phyloP scores from a whole-genome alignment of 192 early-diverging fungal genomes.

The Geranomyces variabilis region DNA sequence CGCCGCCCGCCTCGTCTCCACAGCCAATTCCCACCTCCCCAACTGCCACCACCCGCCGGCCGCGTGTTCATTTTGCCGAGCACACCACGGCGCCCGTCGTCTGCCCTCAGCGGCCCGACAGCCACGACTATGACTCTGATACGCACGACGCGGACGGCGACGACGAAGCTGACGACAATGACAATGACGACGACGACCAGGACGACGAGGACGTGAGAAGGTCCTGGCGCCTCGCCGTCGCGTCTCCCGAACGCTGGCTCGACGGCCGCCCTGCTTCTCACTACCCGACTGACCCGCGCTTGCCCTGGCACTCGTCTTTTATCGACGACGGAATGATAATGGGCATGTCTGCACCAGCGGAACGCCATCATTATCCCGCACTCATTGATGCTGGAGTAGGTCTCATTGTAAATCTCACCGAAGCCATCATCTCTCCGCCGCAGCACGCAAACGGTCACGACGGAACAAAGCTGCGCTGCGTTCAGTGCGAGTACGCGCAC shows the following conservation, averaged over 20 bases:
- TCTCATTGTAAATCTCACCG: slow-evolving; percentile 55
- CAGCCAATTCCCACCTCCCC: too few relatives aligned
- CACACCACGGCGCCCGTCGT: too few relatives aligned
- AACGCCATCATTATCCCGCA: slow-evolving; percentile 46
- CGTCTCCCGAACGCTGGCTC: slow-evolving; percentile 6
- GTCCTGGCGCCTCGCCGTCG: neutral
- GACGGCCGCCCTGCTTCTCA: slow-evolving; percentile 20
- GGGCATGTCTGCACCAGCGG: slow-evolving; percentile 48
- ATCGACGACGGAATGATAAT: slow-evolving; percentile 51
- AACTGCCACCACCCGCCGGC: too few relatives aligned
- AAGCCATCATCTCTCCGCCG: slow-evolving; percentile 38
- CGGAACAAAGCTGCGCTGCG: neutral
- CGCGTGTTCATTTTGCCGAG: too few relatives aligned
- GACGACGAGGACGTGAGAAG: neutral
- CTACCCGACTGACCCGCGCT: slow-evolving; percentile 40
- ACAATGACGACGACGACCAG: neutral
- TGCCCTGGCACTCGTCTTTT: slow-evolving; percentile 54
- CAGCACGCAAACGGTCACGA: neutral
- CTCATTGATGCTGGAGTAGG: slow-evolving; percentile 39
- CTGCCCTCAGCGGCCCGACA: too few relatives aligned
- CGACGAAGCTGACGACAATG: too few relatives aligned
- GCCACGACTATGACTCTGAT: too few relatives aligned
- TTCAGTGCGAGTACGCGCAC: slow-evolving; percentile 20
- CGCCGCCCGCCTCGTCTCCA: too few relatives aligned
- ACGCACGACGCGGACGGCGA: too few relatives aligned